Evolutionary conservation across 2,329 filamentous ascomycete species (phyloP).

Genomic region (Ceratocystiopsis sp.): DNA sequence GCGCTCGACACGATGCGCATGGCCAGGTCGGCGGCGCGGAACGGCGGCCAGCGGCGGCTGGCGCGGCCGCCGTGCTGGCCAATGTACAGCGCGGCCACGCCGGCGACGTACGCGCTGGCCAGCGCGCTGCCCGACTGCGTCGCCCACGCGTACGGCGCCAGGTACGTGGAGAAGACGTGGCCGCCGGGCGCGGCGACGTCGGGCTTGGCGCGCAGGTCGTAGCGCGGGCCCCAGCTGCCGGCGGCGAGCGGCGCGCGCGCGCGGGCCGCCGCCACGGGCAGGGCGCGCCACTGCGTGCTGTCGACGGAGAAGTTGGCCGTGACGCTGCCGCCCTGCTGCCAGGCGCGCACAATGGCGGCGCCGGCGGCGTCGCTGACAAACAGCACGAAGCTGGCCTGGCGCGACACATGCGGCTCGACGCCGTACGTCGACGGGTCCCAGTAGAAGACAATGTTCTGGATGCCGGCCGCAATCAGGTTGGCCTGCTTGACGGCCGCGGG

Average conservation of each 20-base stretch:
- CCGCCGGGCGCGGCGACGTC: slow-evolving; percentile 29
- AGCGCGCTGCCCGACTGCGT: slow-evolving; percentile 35
- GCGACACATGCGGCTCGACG: slow-evolving; percentile 5
- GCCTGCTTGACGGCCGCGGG: slow-evolving; percentile 11
- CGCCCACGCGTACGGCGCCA: slow-evolving; percentile 23
- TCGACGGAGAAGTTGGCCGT: slow-evolving; percentile 12
- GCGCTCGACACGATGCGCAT: slow-evolving; percentile 1
- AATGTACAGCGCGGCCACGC: slow-evolving; percentile 2
- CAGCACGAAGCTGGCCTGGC: slow-evolving; percentile 2
- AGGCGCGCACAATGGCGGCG: slow-evolving; percentile 15
- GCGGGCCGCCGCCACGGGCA: too few relatives aligned
- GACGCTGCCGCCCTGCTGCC: slow-evolving; percentile 15
- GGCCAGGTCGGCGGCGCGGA: neutral
- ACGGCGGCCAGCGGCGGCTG: neutral
- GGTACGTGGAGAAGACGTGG: slow-evolving; percentile 32
- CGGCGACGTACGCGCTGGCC: slow-evolving; percentile 15
- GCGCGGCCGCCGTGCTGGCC: neutral
- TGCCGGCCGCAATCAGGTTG: slow-evolving; percentile 16
- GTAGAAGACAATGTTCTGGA: slow-evolving; percentile 18
- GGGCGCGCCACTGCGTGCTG: too few relatives aligned
- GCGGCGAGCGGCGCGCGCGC: neutral
- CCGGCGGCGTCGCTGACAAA: slow-evolving; percentile 9
- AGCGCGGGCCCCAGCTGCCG: slow-evolving; percentile 25
- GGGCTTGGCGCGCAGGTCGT: slow-evolving; percentile 29
- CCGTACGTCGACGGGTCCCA: slow-evolving; percentile 8